These are phyloP conservation scores for Chaetomium sp. DNA, from an alignment of 2,329 filamentous ascomycete species.

Conservation along the genomic window DNA sequence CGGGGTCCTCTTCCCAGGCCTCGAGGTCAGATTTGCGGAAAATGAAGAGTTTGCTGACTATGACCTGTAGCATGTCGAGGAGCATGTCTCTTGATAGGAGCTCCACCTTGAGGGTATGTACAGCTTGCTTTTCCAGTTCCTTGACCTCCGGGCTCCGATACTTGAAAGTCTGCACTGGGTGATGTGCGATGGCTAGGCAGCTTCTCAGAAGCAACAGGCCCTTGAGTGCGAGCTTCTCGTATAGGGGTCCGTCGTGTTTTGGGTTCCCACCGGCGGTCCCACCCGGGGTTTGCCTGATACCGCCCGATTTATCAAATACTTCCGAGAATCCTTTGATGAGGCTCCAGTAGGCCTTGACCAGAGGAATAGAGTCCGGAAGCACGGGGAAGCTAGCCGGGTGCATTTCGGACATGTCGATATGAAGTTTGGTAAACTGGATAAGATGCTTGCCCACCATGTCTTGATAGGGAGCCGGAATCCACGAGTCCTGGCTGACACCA, in stretches of 20 bases:
- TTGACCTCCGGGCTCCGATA: conserved; percentile 75
- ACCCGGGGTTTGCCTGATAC: conserved; percentile 51
- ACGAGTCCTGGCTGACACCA: conserved; percentile 60
- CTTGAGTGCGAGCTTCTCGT: conserved; percentile 80
- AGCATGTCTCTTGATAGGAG: conserved; percentile 78
- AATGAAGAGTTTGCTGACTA: conserved; percentile 86
- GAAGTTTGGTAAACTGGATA: conserved; percentile 87
- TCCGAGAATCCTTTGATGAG: conserved; percentile 77
- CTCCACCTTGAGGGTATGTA: conserved; percentile 68
- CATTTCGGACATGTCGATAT: conserved; percentile 77
- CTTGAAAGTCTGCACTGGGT: conserved; percentile 78
- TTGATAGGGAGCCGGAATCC: conserved; percentile 55
- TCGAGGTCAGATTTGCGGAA: conserved; percentile 83
- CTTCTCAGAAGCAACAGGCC: conserved; percentile 79
- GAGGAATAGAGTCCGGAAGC: conserved; percentile 74
- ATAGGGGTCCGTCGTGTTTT: conserved; percentile 62
- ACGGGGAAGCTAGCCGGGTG: conserved; percentile 83
- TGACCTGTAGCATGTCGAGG: conserved; percentile 76
- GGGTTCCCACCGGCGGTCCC: conserved; percentile 47
- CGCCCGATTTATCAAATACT: conserved; percentile 65
- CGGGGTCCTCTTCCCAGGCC: conserved; percentile 91
- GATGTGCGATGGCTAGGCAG: conserved; percentile 83
- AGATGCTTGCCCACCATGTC: conserved; percentile 80
- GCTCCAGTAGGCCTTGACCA: conserved; percentile 84
- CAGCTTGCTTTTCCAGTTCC: conserved; percentile 72